Base-by-base conservation (phyloP, 495 filamentous ascomycete genomes). In the Aspergillus sclerotioniger region DNA sequence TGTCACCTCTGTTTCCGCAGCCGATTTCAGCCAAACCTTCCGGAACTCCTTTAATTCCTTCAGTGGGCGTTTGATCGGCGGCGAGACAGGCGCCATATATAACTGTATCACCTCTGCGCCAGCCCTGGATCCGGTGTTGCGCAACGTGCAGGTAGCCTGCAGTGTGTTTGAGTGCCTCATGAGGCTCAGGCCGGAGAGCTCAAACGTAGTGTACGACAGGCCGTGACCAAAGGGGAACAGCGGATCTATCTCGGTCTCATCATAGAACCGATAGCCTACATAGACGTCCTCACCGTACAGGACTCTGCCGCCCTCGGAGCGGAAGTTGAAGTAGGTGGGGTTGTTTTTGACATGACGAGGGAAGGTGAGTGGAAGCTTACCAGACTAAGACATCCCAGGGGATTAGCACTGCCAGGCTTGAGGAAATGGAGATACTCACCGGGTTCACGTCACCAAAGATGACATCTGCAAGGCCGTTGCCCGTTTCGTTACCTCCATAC, bases 171-270 rank as follows among this genome's bases (percentile, higher is more conserved):
- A 25, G 12, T 15, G 20, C 17, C 31, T 39, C 15, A 39, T 1
- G 8, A 87, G 66, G 0, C 72, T 77, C 13, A 88, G 78, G 15
- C 80, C 71, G 16, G 85, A 85, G 58, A 89, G 87, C 17, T 71
- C 71, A 63, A 94, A 94, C 3, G 77, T 83, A 0, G 89, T 90
- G 66, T 93, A 94, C 0, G 87, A 90, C 7, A 95, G 82, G 9
- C 91, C 91, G 65, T 92, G 84, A 20, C 90, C 90, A 60, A 94
- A 94, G 32, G 84, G 80, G 70, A 92, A 93, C 0, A 87, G 78
- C 0, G 88, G 85, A 2, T 75, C 69, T 29, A 87, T 71, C 10
- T 80, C 76, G 2, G 77, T 69, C 19, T 81, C 78, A 62, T 95
- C 90, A 71, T 90, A 94, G 71, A 87, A 86, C 6, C 87, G 78